Evolutionary conservation across 768 basidiomycete genomes (phyloP).

Genomic region (Dentipellis fragilis): DNA sequence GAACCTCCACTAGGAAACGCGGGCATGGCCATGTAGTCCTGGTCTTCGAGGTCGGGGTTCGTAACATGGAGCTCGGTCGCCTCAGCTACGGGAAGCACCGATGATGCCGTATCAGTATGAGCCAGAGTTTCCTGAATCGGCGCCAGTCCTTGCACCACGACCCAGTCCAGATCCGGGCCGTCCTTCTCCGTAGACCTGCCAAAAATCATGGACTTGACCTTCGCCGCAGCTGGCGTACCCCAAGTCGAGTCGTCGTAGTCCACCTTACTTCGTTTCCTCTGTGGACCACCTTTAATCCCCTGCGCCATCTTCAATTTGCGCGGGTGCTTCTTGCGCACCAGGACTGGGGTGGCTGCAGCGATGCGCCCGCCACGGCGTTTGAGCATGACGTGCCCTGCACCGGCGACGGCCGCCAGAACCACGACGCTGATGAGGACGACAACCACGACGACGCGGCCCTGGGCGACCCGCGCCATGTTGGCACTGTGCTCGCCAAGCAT

Average conservation of each 20-base stretch:
- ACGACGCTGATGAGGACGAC: background rate
- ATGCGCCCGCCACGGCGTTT: background rate
- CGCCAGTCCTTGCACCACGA: background rate
- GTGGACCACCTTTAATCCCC: background rate
- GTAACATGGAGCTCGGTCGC: background rate
- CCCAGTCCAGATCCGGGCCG: background rate
- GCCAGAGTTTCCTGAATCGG: background rate
- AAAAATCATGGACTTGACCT: background rate
- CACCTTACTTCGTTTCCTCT: background rate
- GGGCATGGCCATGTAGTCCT: background rate
- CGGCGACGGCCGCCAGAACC: background rate
- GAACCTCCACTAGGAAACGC: background rate
- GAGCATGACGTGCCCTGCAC: background rate
- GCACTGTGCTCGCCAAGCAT: background rate
- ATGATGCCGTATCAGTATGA: background rate
- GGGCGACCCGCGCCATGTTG: background rate
- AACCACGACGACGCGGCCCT: background rate
- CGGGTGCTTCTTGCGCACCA: background rate
- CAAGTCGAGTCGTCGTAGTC: slow-evolving; percentile 1
- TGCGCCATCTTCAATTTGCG: background rate
- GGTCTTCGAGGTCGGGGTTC: background rate
- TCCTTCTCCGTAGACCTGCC: background rate
- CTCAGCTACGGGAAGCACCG: background rate
- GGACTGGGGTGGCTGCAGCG: background rate
- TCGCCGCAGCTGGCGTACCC: background rate